A percentile compares a stretch with the other conserved stretches of the same genome.
These are phyloP conservation scores for Nakazawaea populi DNA, from an alignment of 805 yeast species.

Conservation along the genomic window DNA sequence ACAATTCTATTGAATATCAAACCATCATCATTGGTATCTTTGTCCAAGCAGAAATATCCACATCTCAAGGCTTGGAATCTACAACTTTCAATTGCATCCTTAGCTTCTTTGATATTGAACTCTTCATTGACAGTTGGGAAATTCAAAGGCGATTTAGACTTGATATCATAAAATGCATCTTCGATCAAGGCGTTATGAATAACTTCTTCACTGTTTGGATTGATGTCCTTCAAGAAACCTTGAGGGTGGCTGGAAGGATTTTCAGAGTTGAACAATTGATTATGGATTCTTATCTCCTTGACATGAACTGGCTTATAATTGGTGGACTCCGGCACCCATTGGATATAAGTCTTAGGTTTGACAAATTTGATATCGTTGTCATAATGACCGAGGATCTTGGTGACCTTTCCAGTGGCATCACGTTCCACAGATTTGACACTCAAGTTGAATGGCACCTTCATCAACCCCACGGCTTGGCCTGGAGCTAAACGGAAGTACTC, in stretches of 20 bases:
- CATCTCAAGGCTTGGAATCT: constrained; percentile 97
- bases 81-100: constrained; percentile 66
- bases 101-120: constrained; percentile 67
- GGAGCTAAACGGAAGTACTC: constrained; percentile 94
- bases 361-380: constrained; percentile 49
- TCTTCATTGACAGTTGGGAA: constrained; percentile 52
- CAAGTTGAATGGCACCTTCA: constrained; percentile 83
- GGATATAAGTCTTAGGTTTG: constrained; percentile 94
- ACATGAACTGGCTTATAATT: constrained; percentile 56
- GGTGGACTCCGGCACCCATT: constrained; percentile 82
- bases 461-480: constrained; percentile 88
- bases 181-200: constrained; percentile 67
- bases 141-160: constrained; percentile 70
- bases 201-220: constrained; percentile 70
- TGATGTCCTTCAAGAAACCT: constrained; percentile 82
- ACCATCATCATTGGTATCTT: constrained; percentile 56
- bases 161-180: constrained; percentile 64
- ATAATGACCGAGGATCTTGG: constrained; percentile 72
- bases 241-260: constrained; percentile 87
- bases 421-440: constrained; percentile 63
- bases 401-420: constrained; percentile 57
- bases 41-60: constrained; percentile 91
- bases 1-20: constrained; percentile 87
- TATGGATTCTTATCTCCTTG: constrained; percentile 79
- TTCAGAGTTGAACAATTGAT: constrained; percentile 83